Evolutionary conservation across 1,284 basidiomycete genomes (phyloP), one percentile per base, ranked within the genome.

Genomic region (Malassezia restricta): DNA sequence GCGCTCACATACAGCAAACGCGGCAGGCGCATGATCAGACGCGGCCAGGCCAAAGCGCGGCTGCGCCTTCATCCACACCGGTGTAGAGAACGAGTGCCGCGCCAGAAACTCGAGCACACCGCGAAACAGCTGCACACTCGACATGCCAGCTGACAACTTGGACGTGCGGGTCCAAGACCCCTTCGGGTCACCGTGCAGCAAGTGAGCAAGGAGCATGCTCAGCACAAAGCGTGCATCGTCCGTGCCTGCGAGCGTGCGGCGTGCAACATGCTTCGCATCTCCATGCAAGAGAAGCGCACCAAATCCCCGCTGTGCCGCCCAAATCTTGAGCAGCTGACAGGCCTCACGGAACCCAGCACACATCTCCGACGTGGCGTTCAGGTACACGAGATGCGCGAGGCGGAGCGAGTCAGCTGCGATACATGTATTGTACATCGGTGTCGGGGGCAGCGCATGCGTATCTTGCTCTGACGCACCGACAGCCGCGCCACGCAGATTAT

Each of bases 271-370:
- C 56, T 17, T 57, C 24, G 37, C 33, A 29, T 27, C 47, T 35
- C 40, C 54, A 54, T 9, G 41, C 48, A 48, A 59, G 83, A 83
- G 56, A 47, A 42, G 50, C 47, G 29, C 52, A 33, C 81, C 54
- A 59, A 87, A 87, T 0, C 87, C 88, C 17, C 90, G 80, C 68
- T 91, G 86, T 49, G 84, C 83, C 1, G 87, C 86, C 92, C 91
- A 95, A 15, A 92, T 81, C 17, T 87, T 81, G 49, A 95, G 80
- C 8, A 95, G 77, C 1, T 84, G 78, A 15, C 88, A 75, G 6
- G 87, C 87, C 55, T 91, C 85, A 2, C 76, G 74, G 66, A 87
- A 88, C 0, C 82, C 79, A 0, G 83, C 78, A 5, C 81, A 78
- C 11, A 78, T 75, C 57, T 83, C 77, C 42, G 83, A 79, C 14